These are phyloP conservation scores for Lithocarpus polystachyus DNA, from an alignment of 306 rosid genomes.

Conservation along the genomic window DNA sequence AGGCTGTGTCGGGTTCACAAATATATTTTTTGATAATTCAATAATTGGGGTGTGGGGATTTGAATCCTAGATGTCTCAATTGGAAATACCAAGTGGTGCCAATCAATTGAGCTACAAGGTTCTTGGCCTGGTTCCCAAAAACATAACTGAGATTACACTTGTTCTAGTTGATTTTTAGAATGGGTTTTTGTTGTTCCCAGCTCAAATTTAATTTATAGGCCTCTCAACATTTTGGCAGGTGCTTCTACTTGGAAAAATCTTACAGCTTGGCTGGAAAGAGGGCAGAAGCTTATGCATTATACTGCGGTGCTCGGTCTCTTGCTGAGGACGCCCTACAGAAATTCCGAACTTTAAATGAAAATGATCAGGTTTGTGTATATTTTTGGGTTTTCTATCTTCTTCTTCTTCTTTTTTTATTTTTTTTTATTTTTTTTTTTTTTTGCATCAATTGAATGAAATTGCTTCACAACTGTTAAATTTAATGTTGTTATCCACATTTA, in stretches of 20 bases:
- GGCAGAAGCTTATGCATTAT: conserved; percentile 84
- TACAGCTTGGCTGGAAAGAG: conserved; percentile 91
- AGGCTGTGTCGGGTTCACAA: neutral
- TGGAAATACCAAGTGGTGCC: no score
- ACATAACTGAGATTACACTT: neutral
- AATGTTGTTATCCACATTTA: neutral
- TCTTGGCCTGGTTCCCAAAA: neutral
- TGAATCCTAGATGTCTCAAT: no score
- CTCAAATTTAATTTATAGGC: neutral
- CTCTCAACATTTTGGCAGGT: conserved; percentile 43
- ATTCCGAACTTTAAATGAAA: conserved; percentile 10
- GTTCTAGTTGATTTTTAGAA: neutral
- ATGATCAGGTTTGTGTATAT: conserved; percentile 31
- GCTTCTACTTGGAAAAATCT: conserved; percentile 88
- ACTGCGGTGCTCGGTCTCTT: conserved; percentile 58
- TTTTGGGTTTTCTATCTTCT: neutral
- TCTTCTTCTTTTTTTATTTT: no score
- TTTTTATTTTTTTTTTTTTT: neutral
- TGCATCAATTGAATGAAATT: neutral
- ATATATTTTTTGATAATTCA: neutral
- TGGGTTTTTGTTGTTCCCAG: neutral
- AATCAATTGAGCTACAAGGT: no score
- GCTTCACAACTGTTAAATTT: neutral
- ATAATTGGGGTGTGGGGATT: no score
- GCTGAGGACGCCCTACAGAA: conserved; percentile 41